Base-by-base conservation (phyloP, 2,329 filamentous ascomycete species). In the Trichoderma asperellum region DNA sequence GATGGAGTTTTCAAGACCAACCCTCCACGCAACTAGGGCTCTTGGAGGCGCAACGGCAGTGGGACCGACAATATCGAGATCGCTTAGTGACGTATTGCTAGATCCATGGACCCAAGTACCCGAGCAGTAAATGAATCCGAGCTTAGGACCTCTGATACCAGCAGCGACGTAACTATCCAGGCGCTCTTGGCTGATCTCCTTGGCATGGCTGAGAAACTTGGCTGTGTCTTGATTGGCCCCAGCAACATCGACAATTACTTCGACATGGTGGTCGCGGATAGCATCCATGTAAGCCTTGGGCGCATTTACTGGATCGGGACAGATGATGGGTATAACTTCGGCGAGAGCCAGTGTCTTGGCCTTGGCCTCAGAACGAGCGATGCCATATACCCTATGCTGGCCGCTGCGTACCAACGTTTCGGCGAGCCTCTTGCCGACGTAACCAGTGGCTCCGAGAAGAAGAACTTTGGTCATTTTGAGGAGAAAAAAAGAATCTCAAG, bases 101-200 rank as follows among this genome's bases (percentile, higher is more conserved):
- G 59, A 68, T 43, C 70, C 70, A 35, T 71, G 69, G 14, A 70
- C 58, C 70, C 70, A 71, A 2, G 64, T 71, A 12, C 70, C 70
- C 0, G 70, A 71, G 8, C 68, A 68, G 34, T 70, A 68, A n/a
- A 71, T 67, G 40, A 64, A 71, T 5, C 70, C 70, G n/a, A 71
- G 63, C 56, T 71, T 71, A 2, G 70, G 64, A 5, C 64, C 59
- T 27, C 7, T 56, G 32, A 68, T 40, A 27, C 70, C 70, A 3
- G 70, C 59, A 18, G 64, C 43, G 4, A 47, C 58, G 35, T 68
- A 68, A 43, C 40, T 64, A 12, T 55, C 47, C 47, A 68, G 21
- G 4, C 70, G 70, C 47, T 70, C 68, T 56, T 58, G 40, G 16
- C 63, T 29, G 18, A 71, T 68, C 11, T 62, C 27, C 32, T 68